phyloP scores from a whole-genome alignment of 495 filamentous ascomycete species.

The Glarea lozoyensis region DNA sequence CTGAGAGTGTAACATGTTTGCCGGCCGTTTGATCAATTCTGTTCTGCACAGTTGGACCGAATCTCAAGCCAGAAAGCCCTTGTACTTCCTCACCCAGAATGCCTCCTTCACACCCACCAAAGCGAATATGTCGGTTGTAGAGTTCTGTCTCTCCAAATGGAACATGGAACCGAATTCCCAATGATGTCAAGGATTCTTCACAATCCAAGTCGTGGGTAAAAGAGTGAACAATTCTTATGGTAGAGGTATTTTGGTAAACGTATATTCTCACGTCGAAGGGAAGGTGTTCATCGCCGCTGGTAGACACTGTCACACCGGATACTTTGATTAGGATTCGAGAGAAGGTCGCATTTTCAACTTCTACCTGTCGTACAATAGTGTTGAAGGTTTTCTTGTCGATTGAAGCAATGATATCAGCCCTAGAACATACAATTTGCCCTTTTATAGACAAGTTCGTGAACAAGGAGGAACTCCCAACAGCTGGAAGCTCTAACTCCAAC shows the following conservation, averaged over 20 bases:
- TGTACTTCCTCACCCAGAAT: conserved; percentile 32
- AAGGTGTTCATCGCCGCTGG: no score
- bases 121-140: conserved; percentile 32
- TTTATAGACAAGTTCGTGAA: conserved; percentile 33
- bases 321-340: no score
- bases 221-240: conserved; percentile 17
- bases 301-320: no score
- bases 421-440: conserved; percentile 24
- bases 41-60: conserved; percentile 27
- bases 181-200: conserved; percentile 28
- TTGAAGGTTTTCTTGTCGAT: not conserved
- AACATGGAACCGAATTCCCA: conserved; percentile 32
- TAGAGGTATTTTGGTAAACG: not conserved
- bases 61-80: conserved; percentile 32
- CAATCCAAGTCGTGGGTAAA: conserved; percentile 28
- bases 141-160: conserved; percentile 28
- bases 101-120: conserved; percentile 30
- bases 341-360: no score
- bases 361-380: no score
- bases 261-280: no score
- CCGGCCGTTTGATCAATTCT: conserved; percentile 30
- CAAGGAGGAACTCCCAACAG: conserved; percentile 34
- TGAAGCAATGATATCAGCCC: not conserved
- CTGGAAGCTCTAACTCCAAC: conserved; percentile 22
- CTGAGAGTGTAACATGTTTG: conserved; percentile 20